Conservation (phyloP, 2,329 filamentous ascomycete genomes). For the Colletotrichum sp. region DNA sequence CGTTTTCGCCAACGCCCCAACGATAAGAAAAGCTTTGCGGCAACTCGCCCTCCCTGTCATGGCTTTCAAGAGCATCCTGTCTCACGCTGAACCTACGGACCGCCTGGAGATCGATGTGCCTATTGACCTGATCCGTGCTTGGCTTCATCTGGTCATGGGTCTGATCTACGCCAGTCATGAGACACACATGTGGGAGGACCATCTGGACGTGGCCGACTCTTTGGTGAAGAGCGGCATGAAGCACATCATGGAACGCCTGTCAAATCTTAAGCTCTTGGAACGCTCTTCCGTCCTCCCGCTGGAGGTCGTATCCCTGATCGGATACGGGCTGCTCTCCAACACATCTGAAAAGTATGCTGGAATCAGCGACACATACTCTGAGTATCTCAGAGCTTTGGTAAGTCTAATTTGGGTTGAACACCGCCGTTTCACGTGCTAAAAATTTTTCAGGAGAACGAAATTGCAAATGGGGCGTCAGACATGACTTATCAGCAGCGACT, state of each 20-base stretch:
- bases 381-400: conserved; percentile 47
- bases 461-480: conserved; percentile 43
- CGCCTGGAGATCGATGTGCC: conserved; percentile 34
- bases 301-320: conserved; percentile 46
- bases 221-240: conserved; percentile 40
- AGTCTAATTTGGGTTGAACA: conserved; percentile 4
- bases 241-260: conserved; percentile 38
- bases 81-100: conserved; percentile 14
- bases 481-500: conserved; percentile 46
- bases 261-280: conserved; percentile 35
- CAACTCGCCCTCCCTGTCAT: conserved; percentile 21
- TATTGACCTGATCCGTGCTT: conserved; percentile 40
- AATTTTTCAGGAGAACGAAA: conserved; percentile 37
- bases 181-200: conserved; percentile 28
- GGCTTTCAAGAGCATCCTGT: conserved; percentile 26
- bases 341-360: conserved; percentile 40
- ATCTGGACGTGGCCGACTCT: conserved; percentile 33
- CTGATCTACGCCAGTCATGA: conserved; percentile 33
- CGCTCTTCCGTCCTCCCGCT: conserved; percentile 44
- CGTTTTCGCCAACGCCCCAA: conserved; percentile 10
- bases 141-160: conserved; percentile 46
- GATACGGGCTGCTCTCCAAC: conserved; percentile 43
- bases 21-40: conserved; percentile 6
- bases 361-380: conserved; percentile 46
- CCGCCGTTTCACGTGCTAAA: background rate